Evolutionary conservation across 192 early-diverging fungal genomes (phyloP).

Genomic region (Linnemannia schmuckeri): DNA sequence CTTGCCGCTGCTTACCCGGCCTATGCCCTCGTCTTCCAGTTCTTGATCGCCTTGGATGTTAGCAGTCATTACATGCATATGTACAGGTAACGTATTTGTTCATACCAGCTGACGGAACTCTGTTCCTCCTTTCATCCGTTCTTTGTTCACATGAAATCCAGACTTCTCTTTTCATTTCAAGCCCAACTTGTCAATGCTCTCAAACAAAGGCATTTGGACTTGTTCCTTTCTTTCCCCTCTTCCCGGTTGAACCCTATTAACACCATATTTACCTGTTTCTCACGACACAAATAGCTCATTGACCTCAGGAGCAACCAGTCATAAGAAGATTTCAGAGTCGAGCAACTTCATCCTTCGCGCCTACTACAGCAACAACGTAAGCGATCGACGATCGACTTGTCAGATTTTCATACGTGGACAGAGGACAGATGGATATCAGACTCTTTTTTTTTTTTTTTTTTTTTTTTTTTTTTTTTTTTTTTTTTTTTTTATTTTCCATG

Average conservation of each 20-base stretch:
- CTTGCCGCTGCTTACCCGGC: conserved; percentile 76
- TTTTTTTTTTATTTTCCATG: background rate
- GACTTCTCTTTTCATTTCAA: background rate
- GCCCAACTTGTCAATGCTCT: conserved; percentile 7
- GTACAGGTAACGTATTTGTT: conserved; percentile 75
- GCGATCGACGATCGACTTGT: background rate
- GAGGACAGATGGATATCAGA: background rate
- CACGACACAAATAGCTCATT: conserved; percentile 69
- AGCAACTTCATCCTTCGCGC: conserved; percentile 84
- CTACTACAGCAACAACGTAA: conserved; percentile 93
- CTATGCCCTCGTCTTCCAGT: conserved; percentile 87
- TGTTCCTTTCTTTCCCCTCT: background rate
- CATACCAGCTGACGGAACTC: background rate
- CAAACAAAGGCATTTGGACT: background rate
- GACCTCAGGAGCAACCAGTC: conserved; percentile 85
- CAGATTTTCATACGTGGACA: background rate
- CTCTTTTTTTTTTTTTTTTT: background rate
- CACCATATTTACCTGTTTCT: background rate
- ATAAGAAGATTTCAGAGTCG: conserved; percentile 86
- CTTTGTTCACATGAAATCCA: conserved; percentile 18
- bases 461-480: background rate
- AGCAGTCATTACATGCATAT: conserved; percentile 99
- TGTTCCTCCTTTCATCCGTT: conserved; percentile 14
- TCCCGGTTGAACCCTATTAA: conserved; percentile 4
- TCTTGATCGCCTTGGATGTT: conserved; percentile 93